Base-by-base conservation (phyloP, 2,329 filamentous ascomycete species). In the Claviceps monticola region DNA sequence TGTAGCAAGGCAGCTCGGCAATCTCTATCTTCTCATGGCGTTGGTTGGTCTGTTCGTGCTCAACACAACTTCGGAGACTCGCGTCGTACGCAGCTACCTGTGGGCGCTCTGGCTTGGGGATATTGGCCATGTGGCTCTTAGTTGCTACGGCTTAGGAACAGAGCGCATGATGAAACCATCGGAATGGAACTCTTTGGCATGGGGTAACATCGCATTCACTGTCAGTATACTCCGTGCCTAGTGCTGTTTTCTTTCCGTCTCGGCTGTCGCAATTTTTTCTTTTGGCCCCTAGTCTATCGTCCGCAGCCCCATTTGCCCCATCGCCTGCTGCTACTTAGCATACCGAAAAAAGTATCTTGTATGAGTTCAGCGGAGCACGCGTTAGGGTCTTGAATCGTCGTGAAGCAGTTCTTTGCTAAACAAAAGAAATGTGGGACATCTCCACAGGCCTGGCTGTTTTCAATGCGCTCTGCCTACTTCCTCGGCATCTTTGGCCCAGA, bases 131-230 rank as follows among this genome's bases (percentile, higher is more conserved):
- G 67, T 88, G 26, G 78, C 72, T 48, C 72, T 82, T 54, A 84
- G 78, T 16, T 66, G 64, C 17, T 79, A 76, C 59, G 74, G 72
- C 6, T 70, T 88, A 56, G 83, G 81, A 8, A 71, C 70, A 61
- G 71, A 76, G 9, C 68, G 67, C 37, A 72, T 78, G 46, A 55
- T 76, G 45, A 73, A 79, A 57, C 65, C 83, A 11, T 65, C 60
- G 4, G 67, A 64, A 21, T 88, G 84, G 84, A 88, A 86, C 62
- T 69, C 75, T 37, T 76, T 84, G 71, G 76, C 81, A n/a, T 86
- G 80, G 79, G 85, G 84, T 2, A 88, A 88, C 59, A 72, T 89
- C 55, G 82, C 75, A 7, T 73, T 75, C 48, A 87, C 84, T 26
- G 76, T 81, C 59, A 67, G 75, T 64, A 21, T 21, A 34, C 29